These are phyloP conservation scores for Ilyonectria destructans DNA, from an alignment of 2,329 filamentous ascomycete species.

Conservation along the genomic window DNA sequence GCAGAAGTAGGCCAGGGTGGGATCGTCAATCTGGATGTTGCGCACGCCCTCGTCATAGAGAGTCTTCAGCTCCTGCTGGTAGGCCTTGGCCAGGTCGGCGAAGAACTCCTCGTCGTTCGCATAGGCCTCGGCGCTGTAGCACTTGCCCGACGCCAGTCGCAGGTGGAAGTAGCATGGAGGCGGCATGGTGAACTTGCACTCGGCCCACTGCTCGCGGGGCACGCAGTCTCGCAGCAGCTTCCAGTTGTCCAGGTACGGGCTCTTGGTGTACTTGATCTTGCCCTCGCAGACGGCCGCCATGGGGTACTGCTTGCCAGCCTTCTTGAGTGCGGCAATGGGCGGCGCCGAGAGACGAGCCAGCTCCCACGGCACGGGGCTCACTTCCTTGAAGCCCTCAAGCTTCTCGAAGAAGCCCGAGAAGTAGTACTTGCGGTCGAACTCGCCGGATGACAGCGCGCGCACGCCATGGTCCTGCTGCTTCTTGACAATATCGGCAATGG, in stretches of 20 bases:
- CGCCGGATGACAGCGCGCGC: conserved; percentile 77
- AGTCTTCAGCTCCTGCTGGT: conserved; percentile 69
- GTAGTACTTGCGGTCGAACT: conserved; percentile 72
- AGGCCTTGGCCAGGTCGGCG: conserved; percentile 70
- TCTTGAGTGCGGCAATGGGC: conserved; percentile 58
- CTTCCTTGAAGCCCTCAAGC: conserved; percentile 58
- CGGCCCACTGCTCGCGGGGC: conserved; percentile 71
- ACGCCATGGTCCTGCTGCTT: conserved; percentile 77
- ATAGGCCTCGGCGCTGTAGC: conserved; percentile 69
- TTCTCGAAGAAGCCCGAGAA: conserved; percentile 67
- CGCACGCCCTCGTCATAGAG: conserved; percentile 70
- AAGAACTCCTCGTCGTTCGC: conserved; percentile 70
- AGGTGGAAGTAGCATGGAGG: conserved; percentile 80
- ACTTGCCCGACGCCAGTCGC: conserved; percentile 65
- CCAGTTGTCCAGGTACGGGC: conserved; percentile 63
- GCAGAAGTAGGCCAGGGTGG: conserved; percentile 78
- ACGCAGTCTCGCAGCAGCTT: conserved; percentile 60
- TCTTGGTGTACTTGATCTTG: conserved; percentile 60
- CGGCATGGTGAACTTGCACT: conserved; percentile 79
- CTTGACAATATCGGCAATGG: conserved; percentile 76
- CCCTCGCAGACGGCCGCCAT: conserved; percentile 60
- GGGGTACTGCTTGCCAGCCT: conserved; percentile 56
- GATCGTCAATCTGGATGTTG: conserved; percentile 75
- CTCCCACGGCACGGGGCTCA: conserved; percentile 58
- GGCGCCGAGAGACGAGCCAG: conserved; percentile 57